Evolutionary conservation across 2,329 filamentous ascomycete species (phyloP).

Genomic region (Colletotrichum magnum): DNA sequence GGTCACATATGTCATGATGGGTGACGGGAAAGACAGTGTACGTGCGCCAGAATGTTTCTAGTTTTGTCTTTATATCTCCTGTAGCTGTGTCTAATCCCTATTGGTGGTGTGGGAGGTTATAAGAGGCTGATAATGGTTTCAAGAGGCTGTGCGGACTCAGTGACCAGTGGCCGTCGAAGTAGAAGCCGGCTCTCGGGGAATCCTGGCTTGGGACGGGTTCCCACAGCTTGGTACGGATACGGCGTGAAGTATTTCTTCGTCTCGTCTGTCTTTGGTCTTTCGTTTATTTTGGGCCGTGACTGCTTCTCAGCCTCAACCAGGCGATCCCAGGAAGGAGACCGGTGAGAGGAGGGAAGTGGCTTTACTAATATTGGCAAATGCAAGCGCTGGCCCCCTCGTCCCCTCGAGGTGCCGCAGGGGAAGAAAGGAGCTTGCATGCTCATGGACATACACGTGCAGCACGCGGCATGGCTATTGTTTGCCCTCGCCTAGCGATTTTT

Average conservation of each 20-base stretch:
- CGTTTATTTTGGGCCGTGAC: slow-evolving; percentile 2
- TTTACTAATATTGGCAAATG: not conserved
- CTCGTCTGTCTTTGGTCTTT: not conserved
- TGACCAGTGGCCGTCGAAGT: slow-evolving; percentile 10
- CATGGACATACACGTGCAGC: slow-evolving; percentile 5
- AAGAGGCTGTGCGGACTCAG: slow-evolving; percentile 11
- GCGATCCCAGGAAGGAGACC: not conserved
- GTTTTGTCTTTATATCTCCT: not conserved
- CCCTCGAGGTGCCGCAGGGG: not conserved
- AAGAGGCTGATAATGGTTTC: slow-evolving; percentile 18
- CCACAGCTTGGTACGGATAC: not conserved
- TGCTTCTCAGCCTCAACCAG: slow-evolving; percentile 5
- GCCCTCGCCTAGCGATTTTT: slow-evolving; percentile 16
- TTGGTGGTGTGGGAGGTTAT: not conserved
- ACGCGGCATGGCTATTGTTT: slow-evolving; percentile 17
- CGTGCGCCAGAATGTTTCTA: slow-evolving; percentile 25
- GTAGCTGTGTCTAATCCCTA: not conserved
- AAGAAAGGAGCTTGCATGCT: not conserved
- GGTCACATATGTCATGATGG: slow-evolving; percentile 13
- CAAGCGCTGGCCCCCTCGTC: not conserved
- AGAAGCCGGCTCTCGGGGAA: slow-evolving; percentile 6
- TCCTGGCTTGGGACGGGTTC: slow-evolving; percentile 15
- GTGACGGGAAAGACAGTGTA: not conserved
- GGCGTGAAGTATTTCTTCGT: not conserved
- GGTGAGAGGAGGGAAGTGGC: not conserved